Conservation (phyloP, 1,284 basidiomycete genomes). For the Cutaneotrichosporon dermatis region DNA sequence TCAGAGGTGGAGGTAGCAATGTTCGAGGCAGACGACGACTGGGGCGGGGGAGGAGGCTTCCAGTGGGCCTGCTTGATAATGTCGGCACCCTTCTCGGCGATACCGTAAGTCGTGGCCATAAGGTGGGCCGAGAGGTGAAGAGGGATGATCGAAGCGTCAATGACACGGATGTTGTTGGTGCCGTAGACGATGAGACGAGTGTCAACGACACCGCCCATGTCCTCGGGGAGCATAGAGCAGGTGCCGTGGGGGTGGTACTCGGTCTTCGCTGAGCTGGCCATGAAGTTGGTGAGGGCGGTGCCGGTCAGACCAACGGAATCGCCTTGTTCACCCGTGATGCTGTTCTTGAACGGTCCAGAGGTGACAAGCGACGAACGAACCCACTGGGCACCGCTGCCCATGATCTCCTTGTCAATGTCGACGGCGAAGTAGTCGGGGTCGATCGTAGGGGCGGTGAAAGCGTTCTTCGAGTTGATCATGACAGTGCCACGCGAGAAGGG, state of each 20-base stretch:
- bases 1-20: constrained; percentile 4
- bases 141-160: constrained; percentile 52
- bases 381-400: constrained; percentile 32
- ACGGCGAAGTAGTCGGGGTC: constrained; percentile 59
- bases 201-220: constrained; percentile 63
- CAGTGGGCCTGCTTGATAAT: constrained; percentile 53
- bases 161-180: constrained; percentile 52
- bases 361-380: constrained; percentile 31
- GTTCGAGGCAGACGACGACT: background rate
- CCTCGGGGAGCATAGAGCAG: constrained; percentile 61
- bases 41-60: constrained; percentile 9
- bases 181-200: constrained; percentile 62
- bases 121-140: constrained; percentile 48
- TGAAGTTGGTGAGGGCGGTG: constrained; percentile 39
- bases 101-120: constrained; percentile 58
- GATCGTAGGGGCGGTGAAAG: constrained; percentile 59
- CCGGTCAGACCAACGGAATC: constrained; percentile 28
- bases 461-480: constrained; percentile 55
- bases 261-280: constrained; percentile 37
- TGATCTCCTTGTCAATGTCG: constrained; percentile 43
- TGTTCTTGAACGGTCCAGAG: constrained; percentile 29
- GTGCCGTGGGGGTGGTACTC: constrained; percentile 60
- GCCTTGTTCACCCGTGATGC: constrained; percentile 31
- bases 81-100: constrained; percentile 64
- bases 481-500: constrained; percentile 50